Percentiles rank a stretch among this genome's conserved stretches.
Conservation (phyloP, 176 grass and related monocot species). For the Triticum timopheevii region DNA sequence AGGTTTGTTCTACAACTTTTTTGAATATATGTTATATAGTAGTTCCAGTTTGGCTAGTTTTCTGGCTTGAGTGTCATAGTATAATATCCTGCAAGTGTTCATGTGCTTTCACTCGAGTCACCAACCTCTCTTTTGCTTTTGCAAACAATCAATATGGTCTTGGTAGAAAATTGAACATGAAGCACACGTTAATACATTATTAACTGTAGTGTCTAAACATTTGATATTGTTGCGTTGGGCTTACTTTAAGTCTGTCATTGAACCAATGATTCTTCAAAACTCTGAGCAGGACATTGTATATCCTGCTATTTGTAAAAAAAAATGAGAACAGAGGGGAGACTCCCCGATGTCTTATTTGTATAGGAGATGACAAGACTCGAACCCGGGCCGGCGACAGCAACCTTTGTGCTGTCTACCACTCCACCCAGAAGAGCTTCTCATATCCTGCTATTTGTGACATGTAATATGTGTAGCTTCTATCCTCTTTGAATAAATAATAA, state of each 20-base stretch:
- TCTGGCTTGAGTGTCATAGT: neutral
- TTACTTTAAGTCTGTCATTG: neutral
- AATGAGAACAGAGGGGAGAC: too few species aligned
- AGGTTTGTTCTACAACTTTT: constrained; percentile 50
- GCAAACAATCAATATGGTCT: neutral
- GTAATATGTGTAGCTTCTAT: neutral
- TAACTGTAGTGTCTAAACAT: neutral
- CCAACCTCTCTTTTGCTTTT: neutral
- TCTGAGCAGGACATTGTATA: neutral
- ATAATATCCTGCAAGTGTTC: neutral
- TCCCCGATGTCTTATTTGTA: too few species aligned
- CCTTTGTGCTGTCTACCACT: too few species aligned
- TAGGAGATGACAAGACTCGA: too few species aligned
- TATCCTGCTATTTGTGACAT: neutral
- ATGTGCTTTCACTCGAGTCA: neutral
- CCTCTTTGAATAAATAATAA: neutral
- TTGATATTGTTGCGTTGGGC: neutral
- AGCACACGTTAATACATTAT: neutral
- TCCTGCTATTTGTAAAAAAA: neutral
- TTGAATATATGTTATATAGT: constrained; percentile 17
- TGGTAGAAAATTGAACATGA: neutral
- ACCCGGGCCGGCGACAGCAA: too few species aligned
- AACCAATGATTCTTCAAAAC: neutral
- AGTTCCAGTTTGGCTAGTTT: neutral
- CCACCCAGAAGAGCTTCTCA: neutral